These are phyloP conservation scores for Boletus semigastroideus DNA, from an alignment of 1,284 basidiomycete species.

Conservation along the genomic window DNA sequence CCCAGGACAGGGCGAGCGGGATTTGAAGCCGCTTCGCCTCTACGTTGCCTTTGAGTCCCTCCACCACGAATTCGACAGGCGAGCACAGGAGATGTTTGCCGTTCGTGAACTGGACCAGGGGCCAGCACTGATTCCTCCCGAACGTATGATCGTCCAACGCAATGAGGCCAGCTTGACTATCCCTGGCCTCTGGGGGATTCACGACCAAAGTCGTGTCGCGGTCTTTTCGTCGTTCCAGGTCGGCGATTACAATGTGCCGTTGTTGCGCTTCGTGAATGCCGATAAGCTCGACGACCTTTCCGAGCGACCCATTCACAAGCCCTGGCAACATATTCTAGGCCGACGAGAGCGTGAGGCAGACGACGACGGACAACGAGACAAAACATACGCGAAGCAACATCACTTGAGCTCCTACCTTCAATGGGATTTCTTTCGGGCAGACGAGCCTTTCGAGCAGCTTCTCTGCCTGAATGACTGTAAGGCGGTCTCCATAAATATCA, in stretches of 20 bases:
- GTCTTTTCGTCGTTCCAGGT: conserved; percentile 22
- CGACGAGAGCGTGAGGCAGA: not conserved
- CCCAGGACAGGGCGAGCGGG: conserved; percentile 79
- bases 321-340: conserved; percentile 50
- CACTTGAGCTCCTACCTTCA: conserved; percentile 49
- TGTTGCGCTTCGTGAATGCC: conserved; percentile 41
- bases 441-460: conserved; percentile 32
- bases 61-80: conserved; percentile 53
- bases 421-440: conserved; percentile 30
- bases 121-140: conserved; percentile 42
- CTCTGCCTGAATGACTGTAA: conserved; percentile 20
- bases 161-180: conserved; percentile 15
- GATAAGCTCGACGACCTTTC: conserved; percentile 70
- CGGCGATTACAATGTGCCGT: conserved; percentile 42
- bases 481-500: conserved; percentile 22
- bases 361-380: not conserved
- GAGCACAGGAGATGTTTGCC: conserved; percentile 44
- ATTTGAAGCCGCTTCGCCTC: conserved; percentile 59
- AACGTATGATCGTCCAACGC: conserved; percentile 25
- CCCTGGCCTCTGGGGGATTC: conserved; percentile 13
- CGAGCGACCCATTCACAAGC: conserved; percentile 90
- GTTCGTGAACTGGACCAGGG: conserved; percentile 53
- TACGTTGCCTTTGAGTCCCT: conserved; percentile 47
- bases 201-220: conserved; percentile 1
- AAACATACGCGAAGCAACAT: conserved; percentile 70